Evolutionary conservation across 768 basidiomycete genomes (phyloP).

Genomic region (Suillus americanus): DNA sequence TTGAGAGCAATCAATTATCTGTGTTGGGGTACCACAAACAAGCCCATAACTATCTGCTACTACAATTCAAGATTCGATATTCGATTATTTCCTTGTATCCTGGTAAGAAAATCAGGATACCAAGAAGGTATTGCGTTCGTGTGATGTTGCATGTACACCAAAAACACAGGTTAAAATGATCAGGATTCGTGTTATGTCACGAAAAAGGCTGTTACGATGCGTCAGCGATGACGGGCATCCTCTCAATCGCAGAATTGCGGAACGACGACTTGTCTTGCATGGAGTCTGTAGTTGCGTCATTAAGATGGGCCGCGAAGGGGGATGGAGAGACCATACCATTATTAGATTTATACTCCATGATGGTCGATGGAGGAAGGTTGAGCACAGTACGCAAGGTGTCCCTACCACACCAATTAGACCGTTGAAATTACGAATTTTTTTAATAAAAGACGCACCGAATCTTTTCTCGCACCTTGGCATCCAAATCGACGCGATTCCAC

Average conservation of each 20-base stretch:
- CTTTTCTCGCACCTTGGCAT: slow-evolving; percentile 72
- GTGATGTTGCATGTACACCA: slow-evolving; percentile 2
- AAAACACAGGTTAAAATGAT: slow-evolving; percentile 1
- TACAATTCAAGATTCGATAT: not conserved
- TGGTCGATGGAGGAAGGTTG: slow-evolving; percentile 70
- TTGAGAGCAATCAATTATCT: not conserved
- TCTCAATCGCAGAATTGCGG: slow-evolving; percentile 60
- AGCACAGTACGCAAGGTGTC: slow-evolving; percentile 79
- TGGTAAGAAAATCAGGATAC: slow-evolving; percentile 4
- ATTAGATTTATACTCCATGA: slow-evolving; percentile 96
- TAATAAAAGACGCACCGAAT: slow-evolving; percentile 85
- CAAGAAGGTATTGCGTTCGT: slow-evolving; percentile 7
- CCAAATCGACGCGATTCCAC: slow-evolving; percentile 86
- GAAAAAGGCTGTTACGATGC: slow-evolving; percentile 11
- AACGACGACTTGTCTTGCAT: slow-evolving; percentile 90
- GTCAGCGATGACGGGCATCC: slow-evolving; percentile 28
- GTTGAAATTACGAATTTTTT: not conserved
- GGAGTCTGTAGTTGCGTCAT: slow-evolving; percentile 54
- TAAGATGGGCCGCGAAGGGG: not conserved
- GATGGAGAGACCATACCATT: slow-evolving; percentile 52
- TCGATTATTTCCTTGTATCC: slow-evolving; percentile 4
- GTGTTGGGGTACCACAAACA: not conserved
- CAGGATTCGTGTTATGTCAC: not conserved
- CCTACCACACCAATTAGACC: slow-evolving; percentile 38
- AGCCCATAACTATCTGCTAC: not conserved